Evolutionary conservation across 208 protist species (phyloP).

Genomic region (Acanthamoeba sp.): DNA sequence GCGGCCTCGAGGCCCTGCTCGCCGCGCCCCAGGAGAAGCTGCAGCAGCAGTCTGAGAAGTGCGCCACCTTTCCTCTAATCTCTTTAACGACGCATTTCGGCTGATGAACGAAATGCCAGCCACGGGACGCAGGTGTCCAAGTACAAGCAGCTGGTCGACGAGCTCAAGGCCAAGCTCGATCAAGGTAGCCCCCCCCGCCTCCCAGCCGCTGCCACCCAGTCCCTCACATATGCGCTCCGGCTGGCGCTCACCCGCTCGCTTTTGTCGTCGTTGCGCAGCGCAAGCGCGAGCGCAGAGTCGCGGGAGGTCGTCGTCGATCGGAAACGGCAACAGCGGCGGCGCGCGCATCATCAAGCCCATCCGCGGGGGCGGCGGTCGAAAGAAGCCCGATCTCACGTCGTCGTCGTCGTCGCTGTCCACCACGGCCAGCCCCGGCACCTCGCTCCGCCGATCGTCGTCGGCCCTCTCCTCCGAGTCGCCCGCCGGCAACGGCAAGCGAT

Average conservation of each 20-base stretch:
- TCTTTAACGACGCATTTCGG: background rate
- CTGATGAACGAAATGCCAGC: background rate
- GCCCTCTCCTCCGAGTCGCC: background rate
- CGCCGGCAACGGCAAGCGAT: background rate
- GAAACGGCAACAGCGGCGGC: background rate
- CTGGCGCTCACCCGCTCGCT: too few species aligned
- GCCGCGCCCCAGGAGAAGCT: constrained; percentile 54
- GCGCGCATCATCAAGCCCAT: constrained; percentile 68
- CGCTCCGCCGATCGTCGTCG: constrained; percentile 19
- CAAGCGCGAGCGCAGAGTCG: constrained; percentile 23
- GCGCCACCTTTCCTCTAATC: too few species aligned
- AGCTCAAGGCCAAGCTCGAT: constrained; percentile 51
- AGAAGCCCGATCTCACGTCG: background rate
- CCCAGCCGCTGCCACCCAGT: too few species aligned
- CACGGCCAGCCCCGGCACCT: background rate
- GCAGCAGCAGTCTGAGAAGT: constrained; percentile 63
- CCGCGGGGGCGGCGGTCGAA: constrained; percentile 16
- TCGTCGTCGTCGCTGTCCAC: background rate
- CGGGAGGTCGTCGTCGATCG: background rate
- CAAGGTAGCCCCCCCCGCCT: background rate
- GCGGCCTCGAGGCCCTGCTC: constrained; percentile 58
- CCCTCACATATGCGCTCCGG: too few species aligned
- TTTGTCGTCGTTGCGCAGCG: background rate
- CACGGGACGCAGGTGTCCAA: background rate
- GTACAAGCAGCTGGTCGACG: constrained; percentile 67